These are phyloP conservation scores for Prunus dulcis DNA, from an alignment of 306 rosid genomes.

Conservation along the genomic window DNA sequence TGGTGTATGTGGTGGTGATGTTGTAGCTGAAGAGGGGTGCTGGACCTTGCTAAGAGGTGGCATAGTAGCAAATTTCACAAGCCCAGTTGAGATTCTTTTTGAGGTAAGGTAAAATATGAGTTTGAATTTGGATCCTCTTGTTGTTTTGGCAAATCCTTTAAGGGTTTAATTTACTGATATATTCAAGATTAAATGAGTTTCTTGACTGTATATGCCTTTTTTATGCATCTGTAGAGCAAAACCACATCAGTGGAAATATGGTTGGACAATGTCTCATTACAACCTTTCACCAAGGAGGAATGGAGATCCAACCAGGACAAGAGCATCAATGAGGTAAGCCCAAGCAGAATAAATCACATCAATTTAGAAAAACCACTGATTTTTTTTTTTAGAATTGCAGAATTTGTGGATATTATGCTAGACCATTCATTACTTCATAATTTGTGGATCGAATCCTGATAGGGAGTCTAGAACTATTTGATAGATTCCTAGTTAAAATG, in stretches of 20 bases:
- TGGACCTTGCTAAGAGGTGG: conserved; percentile 80
- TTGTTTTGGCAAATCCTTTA: not conserved
- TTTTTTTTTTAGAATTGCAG: not conserved
- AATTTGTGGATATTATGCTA: too few species aligned
- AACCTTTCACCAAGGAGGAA: conserved; percentile 59
- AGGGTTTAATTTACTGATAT: too few species aligned
- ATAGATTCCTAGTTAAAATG: too few species aligned
- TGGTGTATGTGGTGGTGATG: conserved; percentile 41
- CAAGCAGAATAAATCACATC: not conserved
- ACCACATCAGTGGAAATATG: conserved; percentile 49
- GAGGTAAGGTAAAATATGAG: conserved; percentile 40
- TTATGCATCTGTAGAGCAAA: conserved; percentile 34
- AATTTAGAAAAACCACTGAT: too few species aligned
- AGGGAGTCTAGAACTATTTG: too few species aligned
- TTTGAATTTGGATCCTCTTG: too few species aligned
- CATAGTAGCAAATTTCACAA: conserved; percentile 53
- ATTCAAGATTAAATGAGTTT: not conserved
- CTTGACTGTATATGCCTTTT: not conserved
- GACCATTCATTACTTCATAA: too few species aligned
- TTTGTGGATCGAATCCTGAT: too few species aligned
- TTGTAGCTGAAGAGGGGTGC: conserved; percentile 55
- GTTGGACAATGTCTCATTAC: conserved; percentile 62
- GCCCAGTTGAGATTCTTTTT: conserved; percentile 46
- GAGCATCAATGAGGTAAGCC: conserved; percentile 49
- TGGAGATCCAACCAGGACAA: conserved; percentile 68